Percentiles rank a stretch among this genome's conserved stretches.
Evolutionary conservation across 805 yeast genomes (phyloP).

Genomic region (Ogataea nakhonphanomensis): DNA sequence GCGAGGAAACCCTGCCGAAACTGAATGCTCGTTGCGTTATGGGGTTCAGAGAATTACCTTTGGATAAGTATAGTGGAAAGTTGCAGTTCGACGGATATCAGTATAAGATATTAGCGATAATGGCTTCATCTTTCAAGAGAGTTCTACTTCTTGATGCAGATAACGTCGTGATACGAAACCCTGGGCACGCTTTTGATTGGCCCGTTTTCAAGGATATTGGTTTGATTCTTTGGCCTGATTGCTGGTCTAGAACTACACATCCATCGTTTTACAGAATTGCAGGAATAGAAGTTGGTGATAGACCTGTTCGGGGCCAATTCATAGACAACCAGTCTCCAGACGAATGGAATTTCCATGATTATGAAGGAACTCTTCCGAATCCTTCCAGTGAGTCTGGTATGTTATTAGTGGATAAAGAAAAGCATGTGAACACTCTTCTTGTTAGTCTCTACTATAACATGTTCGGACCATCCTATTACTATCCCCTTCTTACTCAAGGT

Average conservation of each 20-base stretch:
- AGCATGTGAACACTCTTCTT: slow-evolving; percentile 52
- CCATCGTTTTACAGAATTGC: slow-evolving; percentile 60
- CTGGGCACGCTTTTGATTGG: slow-evolving; percentile 46
- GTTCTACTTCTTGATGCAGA: slow-evolving; percentile 51
- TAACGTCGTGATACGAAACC: slow-evolving; percentile 41
- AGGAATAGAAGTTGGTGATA: slow-evolving; percentile 35
- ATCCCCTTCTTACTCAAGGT: slow-evolving; percentile 66
- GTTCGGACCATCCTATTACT: slow-evolving; percentile 61
- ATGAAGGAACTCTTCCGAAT: slow-evolving; percentile 62
- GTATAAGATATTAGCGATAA: slow-evolving; percentile 47
- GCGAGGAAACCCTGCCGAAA: slow-evolving; percentile 39
- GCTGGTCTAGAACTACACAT: slow-evolving; percentile 65
- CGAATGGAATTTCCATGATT: slow-evolving; percentile 52
- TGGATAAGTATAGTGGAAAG: slow-evolving; percentile 17
- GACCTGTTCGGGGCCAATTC: slow-evolving; percentile 34
- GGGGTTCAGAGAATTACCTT: slow-evolving; percentile 34
- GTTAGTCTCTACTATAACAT: slow-evolving; percentile 62
- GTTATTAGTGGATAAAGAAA: slow-evolving; percentile 53
- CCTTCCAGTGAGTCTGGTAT: slow-evolving; percentile 71
- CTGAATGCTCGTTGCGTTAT: slow-evolving; percentile 46
- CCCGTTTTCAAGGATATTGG: slow-evolving; percentile 40
- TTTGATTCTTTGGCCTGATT: slow-evolving; percentile 64
- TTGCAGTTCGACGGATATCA: slow-evolving; percentile 44
- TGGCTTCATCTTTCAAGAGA: slow-evolving; percentile 44
- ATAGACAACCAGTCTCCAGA: slow-evolving; percentile 16